Conservation (phyloP, 2,329 filamentous ascomycete genomes). For the Paraphaeosphaeria sporulosa region DNA sequence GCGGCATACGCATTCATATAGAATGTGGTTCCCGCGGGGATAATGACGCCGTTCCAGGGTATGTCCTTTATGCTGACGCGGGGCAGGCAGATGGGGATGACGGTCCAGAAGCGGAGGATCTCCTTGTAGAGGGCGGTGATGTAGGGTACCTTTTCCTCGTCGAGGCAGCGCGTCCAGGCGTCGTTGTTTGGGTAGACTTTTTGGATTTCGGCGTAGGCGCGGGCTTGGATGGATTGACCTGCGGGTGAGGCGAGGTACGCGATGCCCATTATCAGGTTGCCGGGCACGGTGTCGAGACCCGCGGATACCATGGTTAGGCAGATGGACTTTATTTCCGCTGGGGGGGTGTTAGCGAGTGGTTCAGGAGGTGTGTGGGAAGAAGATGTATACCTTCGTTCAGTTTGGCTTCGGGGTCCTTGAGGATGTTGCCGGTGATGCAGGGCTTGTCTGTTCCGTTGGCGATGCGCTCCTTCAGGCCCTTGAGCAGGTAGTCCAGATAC, state of each 20-base stretch:
- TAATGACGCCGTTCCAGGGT: constrained; percentile 69
- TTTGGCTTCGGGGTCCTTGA: constrained; percentile 74
- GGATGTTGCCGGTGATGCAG: constrained; percentile 73
- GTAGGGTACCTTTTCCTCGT: constrained; percentile 79
- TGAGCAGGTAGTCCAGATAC: constrained; percentile 67
- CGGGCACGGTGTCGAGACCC: constrained; percentile 81
- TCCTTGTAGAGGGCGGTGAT: constrained; percentile 82
- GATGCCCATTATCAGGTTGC: constrained; percentile 80
- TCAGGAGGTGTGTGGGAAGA: not conserved
- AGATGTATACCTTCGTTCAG: constrained; percentile 66
- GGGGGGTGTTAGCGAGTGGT: constrained; percentile 24
- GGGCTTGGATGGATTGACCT: constrained; percentile 74
- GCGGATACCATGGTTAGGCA: constrained; percentile 84
- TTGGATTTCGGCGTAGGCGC: constrained; percentile 74
- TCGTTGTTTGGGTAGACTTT: constrained; percentile 75
- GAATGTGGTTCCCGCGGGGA: constrained; percentile 79
- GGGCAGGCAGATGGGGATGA: constrained; percentile 80
- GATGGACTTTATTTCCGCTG: constrained; percentile 80
- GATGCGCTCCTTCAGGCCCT: constrained; percentile 68
- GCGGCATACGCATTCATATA: constrained; percentile 81
- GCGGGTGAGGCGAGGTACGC: constrained; percentile 74
- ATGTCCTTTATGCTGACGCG: constrained; percentile 77
- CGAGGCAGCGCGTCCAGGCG: constrained; percentile 76
- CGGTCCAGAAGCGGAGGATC: constrained; percentile 78
- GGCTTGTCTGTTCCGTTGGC: constrained; percentile 70